Evolutionary conservation across 108 stramenopile genomes (phyloP), one percentile per base, ranked within the genome.

Genomic region (Conticribra guillardii): DNA sequence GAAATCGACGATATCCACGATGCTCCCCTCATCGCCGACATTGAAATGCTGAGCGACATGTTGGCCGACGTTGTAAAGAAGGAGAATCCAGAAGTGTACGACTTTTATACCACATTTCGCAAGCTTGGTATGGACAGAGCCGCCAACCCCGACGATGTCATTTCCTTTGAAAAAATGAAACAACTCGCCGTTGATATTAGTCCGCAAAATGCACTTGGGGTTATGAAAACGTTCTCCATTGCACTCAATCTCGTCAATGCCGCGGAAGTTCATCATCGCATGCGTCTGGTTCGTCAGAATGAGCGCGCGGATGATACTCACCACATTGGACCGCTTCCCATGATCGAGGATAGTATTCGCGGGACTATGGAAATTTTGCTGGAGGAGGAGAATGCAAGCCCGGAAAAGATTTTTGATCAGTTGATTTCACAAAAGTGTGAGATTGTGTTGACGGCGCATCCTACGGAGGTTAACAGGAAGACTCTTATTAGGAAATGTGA

Each of bases 371-470:
- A 88, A 19, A 63, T 65, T 21, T 53, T 94, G 34, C 56, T 90
- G 64, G 67, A 85, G 29, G 62, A 76, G 23, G 76, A 83, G 14
- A 47, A 69, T 18, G 75, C 80, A 26, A 71, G 85, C 11, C 46
- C 64, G 4, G 82, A 96, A 24, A 73, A 91, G 78, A 93, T 98
- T 57, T 86, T 76, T 65, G 70, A 94, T n/a, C 87, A 87, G 69
- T 67, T 98, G n/a, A 64, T 75, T 54, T 82, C 56, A 48, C 96
- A 98, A 82, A 93, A 87, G 71, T 90, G 94, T 26, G 97, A 98
- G 86, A 86, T 98, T 59, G 96, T 98, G 16, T 80, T 98, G 60
- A 98, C 98, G 47, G 98, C 98, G 17, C 98, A 98, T 76, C 98
- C 98, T 5, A 98, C 98, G 15, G 96, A 98, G 83, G 88, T 92